Base-by-base conservation (phyloP, 2,329 filamentous ascomycete species). In the Furcasterigmium sp. region DNA sequence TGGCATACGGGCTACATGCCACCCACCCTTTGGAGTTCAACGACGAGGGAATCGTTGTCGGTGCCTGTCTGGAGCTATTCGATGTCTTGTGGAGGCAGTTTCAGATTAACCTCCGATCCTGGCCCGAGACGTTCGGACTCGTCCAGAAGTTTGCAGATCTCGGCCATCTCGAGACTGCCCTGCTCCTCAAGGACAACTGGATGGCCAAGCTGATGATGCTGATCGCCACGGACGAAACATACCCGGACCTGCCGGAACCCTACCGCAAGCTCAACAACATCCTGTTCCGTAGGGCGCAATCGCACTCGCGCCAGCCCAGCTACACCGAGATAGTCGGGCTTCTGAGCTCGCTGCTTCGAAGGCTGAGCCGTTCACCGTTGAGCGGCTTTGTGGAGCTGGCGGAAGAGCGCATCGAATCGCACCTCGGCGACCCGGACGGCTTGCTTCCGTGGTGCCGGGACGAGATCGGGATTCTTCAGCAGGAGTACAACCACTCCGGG, bases 101-200 rank as follows among this genome's bases (percentile, higher is more conserved):
- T 44, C 80, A 87, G 46, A 61, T 68, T 3, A 69, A 75, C 37
- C 66, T 80, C 21, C 77, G 82, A 44, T 76, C 85, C 3, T 93
- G 87, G 87, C 78, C 82, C 34, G 86, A 91, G 54, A 84, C 84
- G 45, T 91, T 91, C 56, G 75, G 76, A 11, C 73, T 85, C n/a
- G 69, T 91, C 48, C 57, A 76, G n/a, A 68, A 68, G n/a, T 84
- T 91, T 56, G 79, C 80, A 13, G 70, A 67, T 37, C 62, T 87
- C 43, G 84, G 85, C 1, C 62, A 68, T 3, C 59, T 70, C 5
- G 82, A 88, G 57, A 69, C 76, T 17, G 67, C 69, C 2, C 56
- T 75, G 6, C 67, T 90, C 19, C 67, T 91, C 19, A 74, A 80
- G 10, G 67, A 73, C 25, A 74, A 78, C 19, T 86, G 81, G 52